Conservation (phyloP, 257 asterid species). For the Solanum pinnatisectum region DNA sequence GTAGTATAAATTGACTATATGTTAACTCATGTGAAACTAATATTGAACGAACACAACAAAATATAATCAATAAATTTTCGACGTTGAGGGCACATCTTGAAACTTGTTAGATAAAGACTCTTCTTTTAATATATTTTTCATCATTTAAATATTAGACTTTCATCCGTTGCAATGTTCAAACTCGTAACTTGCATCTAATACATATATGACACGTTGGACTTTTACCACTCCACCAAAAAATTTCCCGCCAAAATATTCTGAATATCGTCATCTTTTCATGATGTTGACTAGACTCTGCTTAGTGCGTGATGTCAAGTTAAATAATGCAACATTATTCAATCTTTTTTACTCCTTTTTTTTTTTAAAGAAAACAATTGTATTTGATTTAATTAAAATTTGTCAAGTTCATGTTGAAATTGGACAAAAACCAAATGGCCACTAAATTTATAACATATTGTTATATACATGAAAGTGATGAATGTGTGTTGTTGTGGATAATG, state of each 20-base stretch:
- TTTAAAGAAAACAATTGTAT: background rate
- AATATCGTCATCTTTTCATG: background rate
- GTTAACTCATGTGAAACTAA: too few relatives aligned
- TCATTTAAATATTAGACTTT: too few relatives aligned
- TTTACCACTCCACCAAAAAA: background rate
- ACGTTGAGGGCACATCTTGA: too few relatives aligned
- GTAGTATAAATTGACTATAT: too few relatives aligned
- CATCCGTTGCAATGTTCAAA: too few relatives aligned
- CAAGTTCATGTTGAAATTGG: background rate
- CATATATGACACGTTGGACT: too few relatives aligned
- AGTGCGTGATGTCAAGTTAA: background rate
- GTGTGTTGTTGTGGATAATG: background rate
- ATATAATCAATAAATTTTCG: too few relatives aligned
- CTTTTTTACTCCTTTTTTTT: background rate
- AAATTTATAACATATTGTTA: background rate
- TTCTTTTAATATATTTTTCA: too few relatives aligned
- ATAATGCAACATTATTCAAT: background rate
- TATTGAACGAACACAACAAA: too few relatives aligned
- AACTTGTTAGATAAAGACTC: too few relatives aligned
- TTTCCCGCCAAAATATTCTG: background rate
- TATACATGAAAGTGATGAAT: background rate
- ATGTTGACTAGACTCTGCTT: background rate
- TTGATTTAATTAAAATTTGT: background rate
- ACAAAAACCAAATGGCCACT: background rate
- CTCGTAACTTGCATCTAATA: too few relatives aligned